Base-by-base conservation (phyloP, 1,284 basidiomycete genomes). In the Sporisorium reilianum region DNA sequence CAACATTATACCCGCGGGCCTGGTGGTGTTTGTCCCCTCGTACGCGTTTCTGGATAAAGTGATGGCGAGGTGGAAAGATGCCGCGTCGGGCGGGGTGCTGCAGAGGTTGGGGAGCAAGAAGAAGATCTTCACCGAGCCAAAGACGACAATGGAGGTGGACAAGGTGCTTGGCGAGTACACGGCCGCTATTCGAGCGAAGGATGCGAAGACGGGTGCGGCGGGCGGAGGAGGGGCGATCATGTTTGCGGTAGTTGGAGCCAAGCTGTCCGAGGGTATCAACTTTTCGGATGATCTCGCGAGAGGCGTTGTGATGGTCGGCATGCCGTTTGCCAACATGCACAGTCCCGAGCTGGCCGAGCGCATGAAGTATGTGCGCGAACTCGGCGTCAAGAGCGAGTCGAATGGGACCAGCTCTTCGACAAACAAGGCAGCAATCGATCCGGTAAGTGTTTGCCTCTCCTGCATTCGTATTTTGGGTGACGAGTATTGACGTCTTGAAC, bases 231-330 rank as follows among this genome's bases (percentile, higher is more conserved):
- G 85, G 0, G 84, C 83, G 1, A 69, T 87, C 41, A 70, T 85
- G 55, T 84, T 99, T 65, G 96, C 96, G 1, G 96, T 99, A 2
- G 92, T 99, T 23, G 95, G 96, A 10, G 96, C 95, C 22, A 99
- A 98, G 85, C 88, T 99, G 14, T 97, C 94, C 0, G 96, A 99
- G 86, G 96, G 96, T 2, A 90, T 99, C 78, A 99, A 99, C 85
- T 99, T 99, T 85, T 89, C 93, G 5, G 81, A 83, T 85, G 89
- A 93, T 41, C 89, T 97, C 3, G 93, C 94, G 1, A 90, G 94
- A 44, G 92, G 91, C 16, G 94, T 97, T 28, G 87, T 97, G 51
- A 90, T 98, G 82, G 89, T 85, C 12, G 97, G 97, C 2, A 89
- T 99, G 28, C 96, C 96, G 0, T 99, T 95, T 83, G 92, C 96